Conservation (phyloP, 805 yeast species). For the Kodamaea sagamina region DNA sequence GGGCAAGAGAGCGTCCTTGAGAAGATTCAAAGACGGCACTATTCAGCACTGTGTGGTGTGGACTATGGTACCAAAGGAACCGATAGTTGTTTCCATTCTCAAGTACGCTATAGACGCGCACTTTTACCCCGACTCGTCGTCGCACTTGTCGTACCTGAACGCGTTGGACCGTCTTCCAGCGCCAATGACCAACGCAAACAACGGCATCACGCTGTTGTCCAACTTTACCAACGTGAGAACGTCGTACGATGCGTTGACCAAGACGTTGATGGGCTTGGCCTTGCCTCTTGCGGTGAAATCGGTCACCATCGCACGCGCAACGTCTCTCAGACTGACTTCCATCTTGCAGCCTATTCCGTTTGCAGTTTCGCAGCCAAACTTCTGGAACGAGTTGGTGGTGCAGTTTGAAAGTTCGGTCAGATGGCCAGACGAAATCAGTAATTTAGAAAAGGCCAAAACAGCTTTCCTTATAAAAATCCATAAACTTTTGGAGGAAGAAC, state of each 20-base stretch:
- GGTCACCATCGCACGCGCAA: conserved; percentile 63
- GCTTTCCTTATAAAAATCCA: conserved; percentile 78
- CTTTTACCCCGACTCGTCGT: conserved; percentile 47
- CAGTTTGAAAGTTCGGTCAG: conserved; percentile 88
- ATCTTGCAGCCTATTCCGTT: conserved; percentile 79
- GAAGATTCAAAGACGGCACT: conserved; percentile 91
- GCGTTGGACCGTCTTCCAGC: conserved; percentile 25
- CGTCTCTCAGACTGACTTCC: conserved; percentile 76
- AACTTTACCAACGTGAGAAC: conserved; percentile 33
- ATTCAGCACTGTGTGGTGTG: conserved; percentile 91
- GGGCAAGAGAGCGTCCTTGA: conserved; percentile 82
- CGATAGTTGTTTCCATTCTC: conserved; percentile 65
- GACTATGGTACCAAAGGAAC: conserved; percentile 56
- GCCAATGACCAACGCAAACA: conserved; percentile 46
- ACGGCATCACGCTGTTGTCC: conserved; percentile 30
- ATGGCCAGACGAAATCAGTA: conserved; percentile 93
- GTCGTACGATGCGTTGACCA: conserved; percentile 54
- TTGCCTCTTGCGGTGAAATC: conserved; percentile 74
- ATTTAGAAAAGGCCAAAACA: conserved; percentile 85
- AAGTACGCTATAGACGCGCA: conserved; percentile 66
- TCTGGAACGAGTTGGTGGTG: conserved; percentile 75
- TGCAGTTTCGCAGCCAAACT: conserved; percentile 72
- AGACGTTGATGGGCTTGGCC: conserved; percentile 46
- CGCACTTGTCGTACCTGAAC: conserved; percentile 23
- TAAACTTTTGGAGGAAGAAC: conserved; percentile 46